Conservation (phyloP, 352 stramenopile species). For the Peronospora belbahrii region DNA sequence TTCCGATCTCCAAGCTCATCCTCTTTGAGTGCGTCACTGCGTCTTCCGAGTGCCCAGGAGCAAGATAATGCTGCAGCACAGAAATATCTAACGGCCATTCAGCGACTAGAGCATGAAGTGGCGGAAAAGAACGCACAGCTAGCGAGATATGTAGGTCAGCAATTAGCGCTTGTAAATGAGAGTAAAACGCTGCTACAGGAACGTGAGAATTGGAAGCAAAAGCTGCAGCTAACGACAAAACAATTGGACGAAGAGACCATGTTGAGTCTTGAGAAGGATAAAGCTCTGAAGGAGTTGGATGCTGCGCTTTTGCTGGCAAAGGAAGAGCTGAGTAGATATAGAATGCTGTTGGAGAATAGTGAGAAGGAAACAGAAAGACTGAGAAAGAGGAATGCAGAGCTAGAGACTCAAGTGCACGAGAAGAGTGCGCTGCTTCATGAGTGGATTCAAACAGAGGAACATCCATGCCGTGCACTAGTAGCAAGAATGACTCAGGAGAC, state of each 20-base stretch:
- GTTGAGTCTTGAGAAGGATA: slow-evolving; percentile 59
- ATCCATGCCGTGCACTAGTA: slow-evolving; percentile 10
- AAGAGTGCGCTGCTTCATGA: slow-evolving; percentile 59
- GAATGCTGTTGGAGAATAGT: slow-evolving; percentile 40
- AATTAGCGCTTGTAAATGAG: slow-evolving; percentile 58
- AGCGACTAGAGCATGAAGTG: slow-evolving; percentile 63
- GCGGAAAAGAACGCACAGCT: slow-evolving; percentile 57
- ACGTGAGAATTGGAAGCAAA: slow-evolving; percentile 46
- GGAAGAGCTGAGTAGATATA: slow-evolving; percentile 55
- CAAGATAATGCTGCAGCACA: slow-evolving; percentile 27
- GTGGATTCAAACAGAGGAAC: slow-evolving; percentile 35
- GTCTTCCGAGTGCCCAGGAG: slow-evolving; percentile 4
- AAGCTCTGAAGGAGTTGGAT: slow-evolving; percentile 56
- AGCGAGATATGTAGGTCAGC: slow-evolving; percentile 40
- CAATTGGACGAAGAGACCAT: slow-evolving; percentile 54
- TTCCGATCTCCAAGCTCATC: slow-evolving; percentile 25
- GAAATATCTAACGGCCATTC: slow-evolving; percentile 55
- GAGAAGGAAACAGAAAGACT: slow-evolving; percentile 40
- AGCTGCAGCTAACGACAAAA: slow-evolving; percentile 50
- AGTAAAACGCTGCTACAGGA: slow-evolving; percentile 68
- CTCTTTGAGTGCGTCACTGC: slow-evolving; percentile 14
- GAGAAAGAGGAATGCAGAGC: slow-evolving; percentile 28
- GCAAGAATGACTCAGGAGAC: slow-evolving; percentile 35
- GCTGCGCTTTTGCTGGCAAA: slow-evolving; percentile 34
- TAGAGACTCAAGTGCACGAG: slow-evolving; percentile 50